A percentile compares a stretch with the other conserved stretches of the same genome.
These are phyloP conservation scores for Hordeum marinum DNA, from an alignment of 176 grass and related monocot genomes.

Conservation along the genomic window DNA sequence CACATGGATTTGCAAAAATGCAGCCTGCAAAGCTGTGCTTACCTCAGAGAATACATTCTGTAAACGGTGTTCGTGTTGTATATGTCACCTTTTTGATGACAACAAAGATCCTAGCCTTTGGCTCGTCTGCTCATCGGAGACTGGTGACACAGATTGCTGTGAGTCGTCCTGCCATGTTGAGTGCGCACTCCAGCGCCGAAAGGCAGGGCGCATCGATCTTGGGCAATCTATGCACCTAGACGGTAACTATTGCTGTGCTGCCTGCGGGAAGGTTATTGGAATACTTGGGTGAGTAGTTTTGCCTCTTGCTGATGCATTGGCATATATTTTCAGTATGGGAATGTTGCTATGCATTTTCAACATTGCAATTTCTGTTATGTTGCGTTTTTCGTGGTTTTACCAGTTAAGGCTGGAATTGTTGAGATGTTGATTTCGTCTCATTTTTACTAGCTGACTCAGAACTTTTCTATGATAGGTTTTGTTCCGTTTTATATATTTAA, in stretches of 20 bases:
- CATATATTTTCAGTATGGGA: conserved; percentile 8
- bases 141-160: conserved; percentile 73
- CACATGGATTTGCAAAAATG: conserved; percentile 88
- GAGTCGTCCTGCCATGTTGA: conserved; percentile 94
- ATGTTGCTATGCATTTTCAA: background rate
- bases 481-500: background rate
- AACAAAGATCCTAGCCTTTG: conserved; percentile 99
- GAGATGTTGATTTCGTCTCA: background rate
- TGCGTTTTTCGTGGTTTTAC: background rate
- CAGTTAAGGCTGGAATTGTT: background rate
- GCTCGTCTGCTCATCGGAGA: conserved; percentile 88
- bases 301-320: conserved; percentile 15
- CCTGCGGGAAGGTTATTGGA: conserved; percentile 86
- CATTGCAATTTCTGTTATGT: background rate
- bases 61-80: conserved; percentile 97
- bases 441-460: conserved; percentile 7
- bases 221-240: conserved; percentile 84
- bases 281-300: conserved; percentile 86
- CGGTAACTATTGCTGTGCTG: conserved; percentile 93
- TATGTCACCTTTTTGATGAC: conserved; percentile 92
- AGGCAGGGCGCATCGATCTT: conserved; percentile 66
- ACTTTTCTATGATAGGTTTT: background rate
- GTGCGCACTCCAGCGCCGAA: conserved; percentile 69
- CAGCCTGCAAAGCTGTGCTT: conserved; percentile 86
- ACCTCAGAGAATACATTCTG: conserved; percentile 74